phyloP scores from a whole-genome alignment of 371 early-diverging fungal genomes.

The Lichtheimia hyalospora region DNA sequence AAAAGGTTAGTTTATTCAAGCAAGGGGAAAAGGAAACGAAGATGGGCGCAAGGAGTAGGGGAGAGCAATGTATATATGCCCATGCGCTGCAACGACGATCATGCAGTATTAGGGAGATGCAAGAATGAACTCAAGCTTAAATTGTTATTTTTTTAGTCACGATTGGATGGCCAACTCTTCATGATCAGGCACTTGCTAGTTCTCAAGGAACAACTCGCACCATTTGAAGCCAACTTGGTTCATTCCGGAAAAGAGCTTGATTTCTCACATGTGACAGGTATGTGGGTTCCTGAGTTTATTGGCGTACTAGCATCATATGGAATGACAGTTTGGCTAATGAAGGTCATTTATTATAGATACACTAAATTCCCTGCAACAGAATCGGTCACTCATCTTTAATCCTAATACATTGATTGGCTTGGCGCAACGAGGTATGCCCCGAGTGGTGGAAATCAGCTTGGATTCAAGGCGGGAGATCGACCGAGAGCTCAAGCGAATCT shows the following conservation, averaged over 20 bases:
- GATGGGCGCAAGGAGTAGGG: too few species aligned
- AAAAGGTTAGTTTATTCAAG: conserved; percentile 23
- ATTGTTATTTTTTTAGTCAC: conserved; percentile 28
- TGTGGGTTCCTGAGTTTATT: neutral
- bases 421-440: conserved; percentile 61
- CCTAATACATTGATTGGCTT: conserved; percentile 52
- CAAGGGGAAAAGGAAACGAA: too few species aligned
- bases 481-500: conserved; percentile 66
- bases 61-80: too few species aligned
- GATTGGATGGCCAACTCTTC: conserved; percentile 76
- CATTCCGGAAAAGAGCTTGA: conserved; percentile 71
- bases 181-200: conserved; percentile 80
- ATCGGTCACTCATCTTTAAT: conserved; percentile 36
- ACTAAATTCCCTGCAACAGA: conserved; percentile 45
- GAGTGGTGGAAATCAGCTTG: conserved; percentile 55
- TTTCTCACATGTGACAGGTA: conserved; percentile 62
- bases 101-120: neutral
- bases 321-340: too few species aligned
- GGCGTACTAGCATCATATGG: neutral
- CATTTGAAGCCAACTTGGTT: conserved; percentile 74
- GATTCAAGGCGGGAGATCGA: conserved; percentile 70
- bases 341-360: conserved; percentile 21
- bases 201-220: conserved; percentile 77
- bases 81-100: too few species aligned
- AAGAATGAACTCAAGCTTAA: too few species aligned